Evolutionary conservation across 345 rosid species (phyloP).

Genomic region (Pugionium dolabratum): DNA sequence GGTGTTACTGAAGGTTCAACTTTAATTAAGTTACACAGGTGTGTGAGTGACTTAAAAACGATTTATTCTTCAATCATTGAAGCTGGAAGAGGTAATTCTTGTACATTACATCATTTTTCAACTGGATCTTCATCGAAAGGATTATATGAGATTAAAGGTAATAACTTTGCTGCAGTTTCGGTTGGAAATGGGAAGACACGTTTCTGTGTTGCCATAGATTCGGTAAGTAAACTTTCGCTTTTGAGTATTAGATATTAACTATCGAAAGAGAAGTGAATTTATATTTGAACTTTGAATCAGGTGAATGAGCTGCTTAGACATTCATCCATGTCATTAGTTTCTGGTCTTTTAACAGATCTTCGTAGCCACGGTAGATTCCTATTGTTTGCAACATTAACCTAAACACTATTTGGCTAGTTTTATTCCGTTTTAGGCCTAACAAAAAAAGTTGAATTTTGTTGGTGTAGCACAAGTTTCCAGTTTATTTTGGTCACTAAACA

Average conservation of each 20-base stretch:
- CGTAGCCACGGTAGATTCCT: slow-evolving; percentile 67
- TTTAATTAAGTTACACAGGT: slow-evolving; percentile 41
- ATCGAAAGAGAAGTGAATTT: slow-evolving; percentile 2
- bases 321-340: slow-evolving; percentile 60
- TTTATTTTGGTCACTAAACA: slow-evolving; percentile 72
- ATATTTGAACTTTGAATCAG: slow-evolving; percentile 43
- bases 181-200: slow-evolving; percentile 60
- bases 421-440: neutral
- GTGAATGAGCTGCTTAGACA: slow-evolving; percentile 71
- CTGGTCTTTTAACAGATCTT: slow-evolving; percentile 64
- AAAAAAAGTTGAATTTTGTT: slow-evolving; percentile 7
- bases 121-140: slow-evolving; percentile 7
- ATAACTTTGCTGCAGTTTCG: slow-evolving; percentile 51
- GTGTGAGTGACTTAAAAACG: slow-evolving; percentile 64
- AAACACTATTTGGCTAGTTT: neutral
- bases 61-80: slow-evolving; percentile 61
- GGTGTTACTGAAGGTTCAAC: slow-evolving; percentile 40
- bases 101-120: neutral
- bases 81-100: slow-evolving; percentile 61
- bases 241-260: neutral
- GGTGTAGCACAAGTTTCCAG: slow-evolving; percentile 65
- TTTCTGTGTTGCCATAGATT: slow-evolving; percentile 80
- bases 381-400: slow-evolving; percentile 20
- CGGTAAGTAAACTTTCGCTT: slow-evolving; percentile 48
- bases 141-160: slow-evolving; percentile 18